These are phyloP conservation scores for Podaxis sp. DNA, from an alignment of 768 basidiomycete genomes.

Conservation along the genomic window DNA sequence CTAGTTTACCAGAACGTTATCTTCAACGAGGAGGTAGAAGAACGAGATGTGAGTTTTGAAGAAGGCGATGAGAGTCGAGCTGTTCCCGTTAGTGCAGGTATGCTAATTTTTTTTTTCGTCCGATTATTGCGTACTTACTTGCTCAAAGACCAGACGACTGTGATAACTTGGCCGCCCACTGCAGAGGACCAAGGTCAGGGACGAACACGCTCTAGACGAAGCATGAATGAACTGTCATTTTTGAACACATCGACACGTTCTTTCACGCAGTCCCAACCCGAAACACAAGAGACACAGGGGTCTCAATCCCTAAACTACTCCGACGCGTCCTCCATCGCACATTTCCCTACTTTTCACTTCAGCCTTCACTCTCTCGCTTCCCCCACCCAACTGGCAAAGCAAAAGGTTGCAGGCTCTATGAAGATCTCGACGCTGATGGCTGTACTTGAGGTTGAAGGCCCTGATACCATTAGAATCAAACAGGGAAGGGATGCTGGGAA, in stretches of 20 bases:
- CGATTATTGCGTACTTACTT: neutral
- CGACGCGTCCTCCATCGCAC: constrained; percentile 67
- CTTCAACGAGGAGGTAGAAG: constrained; percentile 44
- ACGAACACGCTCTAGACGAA: constrained; percentile 14
- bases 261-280: constrained; percentile 18
- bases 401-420: constrained; percentile 34
- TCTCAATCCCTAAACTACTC: constrained; percentile 53
- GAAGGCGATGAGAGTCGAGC: constrained; percentile 14
- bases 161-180: constrained; percentile 62
- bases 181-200: constrained; percentile 19
- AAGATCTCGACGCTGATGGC: constrained; percentile 62
- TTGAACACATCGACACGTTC: constrained; percentile 22
- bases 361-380: constrained; percentile 57
- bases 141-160: constrained; percentile 43
- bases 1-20: constrained; percentile 68
- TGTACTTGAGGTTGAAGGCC: constrained; percentile 74
- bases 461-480: constrained; percentile 64
- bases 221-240: constrained; percentile 26
- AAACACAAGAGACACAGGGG: constrained; percentile 21
- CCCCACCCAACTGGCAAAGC: constrained; percentile 36
- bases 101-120: neutral
- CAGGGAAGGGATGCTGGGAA: constrained; percentile 69
- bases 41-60: constrained; percentile 16
- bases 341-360: constrained; percentile 76
- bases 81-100: neutral